These are phyloP conservation scores for Rhynchospora tenuis DNA, from an alignment of 176 grass and related monocot genomes.

Conservation along the genomic window DNA sequence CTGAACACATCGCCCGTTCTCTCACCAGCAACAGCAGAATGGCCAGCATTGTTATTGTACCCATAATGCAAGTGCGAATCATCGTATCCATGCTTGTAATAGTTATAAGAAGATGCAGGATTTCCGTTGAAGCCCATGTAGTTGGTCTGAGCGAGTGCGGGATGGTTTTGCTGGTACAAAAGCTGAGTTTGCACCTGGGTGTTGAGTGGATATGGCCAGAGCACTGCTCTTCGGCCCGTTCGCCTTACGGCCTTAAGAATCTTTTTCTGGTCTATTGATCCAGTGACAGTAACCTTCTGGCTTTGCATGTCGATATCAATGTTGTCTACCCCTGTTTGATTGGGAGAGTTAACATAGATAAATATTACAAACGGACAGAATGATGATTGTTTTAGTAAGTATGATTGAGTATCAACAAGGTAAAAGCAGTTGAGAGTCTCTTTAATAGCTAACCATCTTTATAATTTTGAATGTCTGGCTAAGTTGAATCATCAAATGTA, in stretches of 20 bases:
- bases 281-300: conserved; percentile 86
- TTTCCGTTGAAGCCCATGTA: conserved; percentile 5
- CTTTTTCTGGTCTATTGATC: conserved; percentile 80
- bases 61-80: conserved; percentile 50
- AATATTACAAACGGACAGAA: neutral
- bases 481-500: neutral
- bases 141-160: conserved; percentile 23
- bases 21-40: conserved; percentile 37
- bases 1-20: conserved; percentile 63
- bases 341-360: neutral
- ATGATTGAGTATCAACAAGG: neutral
- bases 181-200: conserved; percentile 23
- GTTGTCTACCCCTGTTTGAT: conserved; percentile 40
- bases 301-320: conserved; percentile 85
- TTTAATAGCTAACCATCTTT: too few relatives aligned
- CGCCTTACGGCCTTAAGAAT: conserved; percentile 72
- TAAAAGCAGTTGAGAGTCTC: too few relatives aligned
- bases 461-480: too few relatives aligned
- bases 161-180: conserved; percentile 36
- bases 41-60: neutral
- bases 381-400: neutral
- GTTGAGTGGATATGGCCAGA: conserved; percentile 63
- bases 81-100: conserved; percentile 85
- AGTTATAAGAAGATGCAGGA: conserved; percentile 70
- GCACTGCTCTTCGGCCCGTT: conserved; percentile 70